Conservation (phyloP, 306 rosid species). For the Lotus japonicus region DNA sequence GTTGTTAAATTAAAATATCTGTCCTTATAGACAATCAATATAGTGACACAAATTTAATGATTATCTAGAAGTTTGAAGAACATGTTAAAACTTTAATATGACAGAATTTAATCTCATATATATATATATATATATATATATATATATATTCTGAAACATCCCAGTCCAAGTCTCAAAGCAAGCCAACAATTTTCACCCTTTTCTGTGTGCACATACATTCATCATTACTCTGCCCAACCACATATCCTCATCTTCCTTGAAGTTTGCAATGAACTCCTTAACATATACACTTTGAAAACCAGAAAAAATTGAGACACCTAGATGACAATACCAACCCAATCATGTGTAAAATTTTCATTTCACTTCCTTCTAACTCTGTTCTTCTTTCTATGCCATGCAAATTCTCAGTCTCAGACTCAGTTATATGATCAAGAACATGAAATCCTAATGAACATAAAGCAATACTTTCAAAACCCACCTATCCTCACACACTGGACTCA, state of each 20-base stretch:
- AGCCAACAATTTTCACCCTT: neutral
- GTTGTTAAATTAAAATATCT: too few relatives aligned
- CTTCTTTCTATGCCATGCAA: neutral
- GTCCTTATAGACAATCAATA: too few relatives aligned
- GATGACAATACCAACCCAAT: neutral
- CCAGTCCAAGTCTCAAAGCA: neutral
- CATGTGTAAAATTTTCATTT: neutral
- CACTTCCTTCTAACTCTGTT: neutral
- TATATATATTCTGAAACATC: too few relatives aligned
- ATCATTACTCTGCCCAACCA: too few relatives aligned
- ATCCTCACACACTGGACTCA: conserved; percentile 20
- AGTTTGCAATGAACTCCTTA: neutral
- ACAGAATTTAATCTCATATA: too few relatives aligned
- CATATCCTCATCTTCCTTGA: neutral
- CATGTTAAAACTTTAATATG: too few relatives aligned
- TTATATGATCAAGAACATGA: conserved; percentile 16
- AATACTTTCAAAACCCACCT: conserved; percentile 15
- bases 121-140: too few relatives aligned
- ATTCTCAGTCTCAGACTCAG: conserved; percentile 9
- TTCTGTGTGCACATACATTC: neutral
- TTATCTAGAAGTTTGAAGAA: too few relatives aligned
- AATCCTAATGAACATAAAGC: conserved; percentile 12
- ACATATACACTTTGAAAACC: neutral
- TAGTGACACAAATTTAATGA: too few relatives aligned
- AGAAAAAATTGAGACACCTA: neutral